Evolutionary conservation across 1,284 basidiomycete species (phyloP), one percentile per base, ranked within the genome.

Genomic region (Microbotryum saponariae): DNA sequence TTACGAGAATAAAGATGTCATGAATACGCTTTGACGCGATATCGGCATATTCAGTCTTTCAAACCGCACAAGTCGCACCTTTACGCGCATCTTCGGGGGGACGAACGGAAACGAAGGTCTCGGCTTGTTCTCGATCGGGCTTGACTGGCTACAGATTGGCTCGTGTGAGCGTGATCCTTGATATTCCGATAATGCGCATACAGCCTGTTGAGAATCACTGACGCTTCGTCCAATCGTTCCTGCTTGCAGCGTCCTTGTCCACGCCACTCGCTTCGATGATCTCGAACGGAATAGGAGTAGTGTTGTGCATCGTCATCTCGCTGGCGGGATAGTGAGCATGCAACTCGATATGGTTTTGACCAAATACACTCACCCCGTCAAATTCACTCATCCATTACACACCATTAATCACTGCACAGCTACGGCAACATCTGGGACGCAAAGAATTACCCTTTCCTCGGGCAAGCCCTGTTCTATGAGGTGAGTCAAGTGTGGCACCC

Each of bases 81-180:
- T 85, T 66, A 84, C 83, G 3, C 83, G 84, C 63, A 72, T 85
- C 1, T 85, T 85, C 64, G 83, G 83, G 25, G 83, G 83, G 70
- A 74, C 80, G 4, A 77, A 79, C 57, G 81, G 78, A 47, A 85
- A 85, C 69, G 83, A 85, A 72, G 83, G 84, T 1, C 74, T 84
- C 29, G 83, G 83, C 0, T 67, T 85, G 27, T 67, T 82, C 45
- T 80, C 79, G 42, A 57, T 62, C 53, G 65, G 53, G 25, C 25
- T 68, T 7, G 83, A 84, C 68, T 84, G 82, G 82, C 37, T 42
- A 42, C 21, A 12, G 6, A 23, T 23, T 16, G 21, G 10, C 10
- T 42, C 37, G 16, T 42, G 52, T 42, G 12, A 16, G 33, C 23
- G 12, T 54, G n/a, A 10, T 23, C 31, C 31, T 31, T 31, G 31